These are phyloP conservation scores for Sanghuangporus weigelae DNA, from an alignment of 1,284 basidiomycete species.

Conservation along the genomic window DNA sequence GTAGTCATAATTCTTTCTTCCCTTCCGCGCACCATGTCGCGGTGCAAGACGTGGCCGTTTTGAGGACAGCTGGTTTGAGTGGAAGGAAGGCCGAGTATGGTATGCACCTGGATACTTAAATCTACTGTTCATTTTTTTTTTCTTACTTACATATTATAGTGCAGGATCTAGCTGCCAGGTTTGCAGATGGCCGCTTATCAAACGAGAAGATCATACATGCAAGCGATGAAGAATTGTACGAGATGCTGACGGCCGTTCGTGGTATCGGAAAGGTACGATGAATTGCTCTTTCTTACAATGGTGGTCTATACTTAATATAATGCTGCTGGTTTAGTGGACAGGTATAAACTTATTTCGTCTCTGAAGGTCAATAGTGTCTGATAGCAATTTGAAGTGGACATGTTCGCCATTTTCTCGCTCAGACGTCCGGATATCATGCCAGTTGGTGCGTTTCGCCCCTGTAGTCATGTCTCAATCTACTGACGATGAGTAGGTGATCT, in stretches of 20 bases:
- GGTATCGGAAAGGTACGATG: conserved; percentile 65
- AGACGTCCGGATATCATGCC: conserved; percentile 80
- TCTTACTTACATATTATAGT: conserved; percentile 33
- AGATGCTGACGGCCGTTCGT: conserved; percentile 72
- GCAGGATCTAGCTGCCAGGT: conserved; percentile 70
- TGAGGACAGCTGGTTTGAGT: conserved; percentile 73
- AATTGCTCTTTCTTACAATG: neutral
- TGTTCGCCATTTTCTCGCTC: conserved; percentile 88
- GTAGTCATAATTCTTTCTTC: conserved; percentile 40
- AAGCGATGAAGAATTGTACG: conserved; percentile 67
- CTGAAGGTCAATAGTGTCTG: neutral
- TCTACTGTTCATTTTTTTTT: neutral
- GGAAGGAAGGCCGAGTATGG: conserved; percentile 83
- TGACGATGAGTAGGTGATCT: conserved; percentile 54
- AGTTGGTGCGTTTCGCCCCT: conserved; percentile 42
- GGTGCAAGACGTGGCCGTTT: conserved; percentile 46
- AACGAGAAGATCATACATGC: conserved; percentile 66
- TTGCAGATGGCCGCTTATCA: conserved; percentile 72
- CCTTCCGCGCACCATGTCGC: conserved; percentile 69
- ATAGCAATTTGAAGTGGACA: conserved; percentile 48
- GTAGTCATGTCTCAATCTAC: neutral
- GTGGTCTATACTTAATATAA: neutral
- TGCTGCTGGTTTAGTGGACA: conserved; percentile 29
- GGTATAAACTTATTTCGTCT: conserved; percentile 23
- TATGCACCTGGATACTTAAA: conserved; percentile 28